Evolutionary conservation across 352 stramenopile species (phyloP), one percentile per base, ranked within the genome.

Genomic region (Blastocystis sp.): DNA sequence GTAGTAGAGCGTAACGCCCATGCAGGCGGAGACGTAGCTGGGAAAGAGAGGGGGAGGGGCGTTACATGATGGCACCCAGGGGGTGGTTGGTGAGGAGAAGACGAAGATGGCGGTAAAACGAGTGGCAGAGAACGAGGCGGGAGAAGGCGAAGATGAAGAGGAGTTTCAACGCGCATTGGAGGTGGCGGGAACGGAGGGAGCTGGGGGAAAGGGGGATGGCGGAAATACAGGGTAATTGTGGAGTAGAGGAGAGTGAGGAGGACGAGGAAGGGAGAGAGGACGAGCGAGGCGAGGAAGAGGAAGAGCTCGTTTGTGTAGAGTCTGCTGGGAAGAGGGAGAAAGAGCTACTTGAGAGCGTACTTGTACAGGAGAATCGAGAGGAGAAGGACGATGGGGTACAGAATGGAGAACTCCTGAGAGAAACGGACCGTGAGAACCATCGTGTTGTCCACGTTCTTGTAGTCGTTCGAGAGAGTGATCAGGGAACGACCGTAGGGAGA

Each of bases 391-490:
- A 54, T 40, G 32, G 27, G 69, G 42, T 81, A 81, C 29, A 64
- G 53, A 27, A 49, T 21, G 32, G 69, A 81, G 16, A 81, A 81
- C 46, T 81, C 69, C 63, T 42, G 27, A 46, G 34, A 49, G 29
- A 32, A 65, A 64, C 16, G 32, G 27, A 81, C 49, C 29, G 6
- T 48, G 29, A 81, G n/a, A 21, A 6, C 1, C 69, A 81, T 81
- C 2, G 29, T 32, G 14, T 61, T 54, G 69, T 81, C 38, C 21
- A 81, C 38, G 40, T 64, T 42, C 48, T 38, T 81, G 34, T 81
- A 81, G 69, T 81, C 48, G 36, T 81, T 81, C 44, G 27, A 40
- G 1, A 81, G 51, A 49, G 69, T 81, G 38, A 81, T 63, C 11
- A 63, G 42, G 9, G 69, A 81, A 36, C 36, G 32, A 48, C 69